phyloP scores from a whole-genome alignment of 2,329 filamentous ascomycete species.

The Fusarium sp. region DNA sequence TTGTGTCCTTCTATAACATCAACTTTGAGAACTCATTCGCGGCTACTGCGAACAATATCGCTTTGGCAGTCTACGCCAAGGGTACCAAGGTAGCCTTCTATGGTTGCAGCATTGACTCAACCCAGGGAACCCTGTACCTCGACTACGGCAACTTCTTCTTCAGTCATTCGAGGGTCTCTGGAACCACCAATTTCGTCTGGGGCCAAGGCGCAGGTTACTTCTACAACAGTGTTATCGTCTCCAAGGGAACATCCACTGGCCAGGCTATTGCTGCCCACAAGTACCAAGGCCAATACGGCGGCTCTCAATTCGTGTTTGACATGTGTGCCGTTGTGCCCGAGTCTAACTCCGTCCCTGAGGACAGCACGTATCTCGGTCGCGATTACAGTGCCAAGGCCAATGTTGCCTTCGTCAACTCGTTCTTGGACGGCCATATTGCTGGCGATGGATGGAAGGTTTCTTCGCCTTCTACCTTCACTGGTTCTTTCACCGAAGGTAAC shows the following conservation, averaged over 20 bases:
- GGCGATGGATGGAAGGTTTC: conserved; percentile 47
- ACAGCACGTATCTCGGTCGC: conserved; percentile 47
- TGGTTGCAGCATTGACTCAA: conserved; percentile 52
- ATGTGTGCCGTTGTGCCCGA: conserved; percentile 55
- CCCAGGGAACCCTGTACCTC: conserved; percentile 40
- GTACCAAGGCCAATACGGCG: conserved; percentile 46
- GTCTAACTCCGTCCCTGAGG: conserved; percentile 38
- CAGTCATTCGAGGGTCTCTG: conserved; percentile 34
- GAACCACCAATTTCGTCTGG: conserved; percentile 44
- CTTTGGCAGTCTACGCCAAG: conserved; percentile 46
- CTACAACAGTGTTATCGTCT: conserved; percentile 43
- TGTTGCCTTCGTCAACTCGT: conserved; percentile 50
- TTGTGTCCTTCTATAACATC: conserved; percentile 50
- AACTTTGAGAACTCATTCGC: conserved; percentile 46
- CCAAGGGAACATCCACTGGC: conserved; percentile 30
- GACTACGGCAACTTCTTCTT: conserved; percentile 45
- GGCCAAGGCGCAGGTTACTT: conserved; percentile 45
- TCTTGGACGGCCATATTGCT: conserved; percentile 48
- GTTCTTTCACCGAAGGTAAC: conserved; percentile 51
- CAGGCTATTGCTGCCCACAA: conserved; percentile 49
- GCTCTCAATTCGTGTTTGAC: conserved; percentile 59
- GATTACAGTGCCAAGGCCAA: conserved; percentile 46
- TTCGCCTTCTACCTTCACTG: conserved; percentile 42
- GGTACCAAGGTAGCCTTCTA: conserved; percentile 58
- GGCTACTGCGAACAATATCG: conserved; percentile 34